Evolutionary conservation across 179 eudicot genomes (phyloP).

Genomic region (Silene noctiflora): DNA sequence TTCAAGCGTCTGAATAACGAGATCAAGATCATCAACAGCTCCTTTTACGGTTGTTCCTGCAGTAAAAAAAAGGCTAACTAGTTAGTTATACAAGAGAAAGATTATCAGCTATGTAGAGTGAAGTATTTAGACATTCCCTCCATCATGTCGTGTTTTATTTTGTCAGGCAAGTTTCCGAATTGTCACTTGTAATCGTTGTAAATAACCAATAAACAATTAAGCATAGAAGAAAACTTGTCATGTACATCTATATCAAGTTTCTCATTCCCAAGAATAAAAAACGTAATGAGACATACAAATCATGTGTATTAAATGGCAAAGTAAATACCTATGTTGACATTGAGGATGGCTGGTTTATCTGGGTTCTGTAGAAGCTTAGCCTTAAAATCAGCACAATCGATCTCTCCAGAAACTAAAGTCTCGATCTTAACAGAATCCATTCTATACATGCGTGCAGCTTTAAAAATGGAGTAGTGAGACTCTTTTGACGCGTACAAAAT

Average conservation of each 20-base stretch:
- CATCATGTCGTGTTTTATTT: not conserved
- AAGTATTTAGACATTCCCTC: not conserved
- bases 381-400: conserved; percentile 69
- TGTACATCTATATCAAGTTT: not conserved
- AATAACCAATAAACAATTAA: not conserved
- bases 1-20: conserved; percentile 72
- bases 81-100: not conserved
- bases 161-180: not conserved
- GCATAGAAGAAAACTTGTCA: not conserved
- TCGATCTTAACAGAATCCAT: conserved; percentile 73
- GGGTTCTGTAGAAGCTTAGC: conserved; percentile 57
- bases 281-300: not conserved
- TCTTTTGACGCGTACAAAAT: conserved; percentile 77
- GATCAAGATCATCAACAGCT: conserved; percentile 90
- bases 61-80: not conserved
- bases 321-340: conserved; percentile 65
- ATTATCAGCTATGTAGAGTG: not conserved
- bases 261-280: not conserved
- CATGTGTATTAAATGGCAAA: not conserved
- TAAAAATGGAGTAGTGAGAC: conserved; percentile 80
- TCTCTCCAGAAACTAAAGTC: conserved; percentile 76
- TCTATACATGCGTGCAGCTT: conserved; percentile 91
- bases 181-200: not conserved
- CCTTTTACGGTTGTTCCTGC: conserved; percentile 73
- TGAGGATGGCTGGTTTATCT: conserved; percentile 82